phyloP scores from a whole-genome alignment of 495 filamentous ascomycete species.

The Xylaria flabelliformis region DNA sequence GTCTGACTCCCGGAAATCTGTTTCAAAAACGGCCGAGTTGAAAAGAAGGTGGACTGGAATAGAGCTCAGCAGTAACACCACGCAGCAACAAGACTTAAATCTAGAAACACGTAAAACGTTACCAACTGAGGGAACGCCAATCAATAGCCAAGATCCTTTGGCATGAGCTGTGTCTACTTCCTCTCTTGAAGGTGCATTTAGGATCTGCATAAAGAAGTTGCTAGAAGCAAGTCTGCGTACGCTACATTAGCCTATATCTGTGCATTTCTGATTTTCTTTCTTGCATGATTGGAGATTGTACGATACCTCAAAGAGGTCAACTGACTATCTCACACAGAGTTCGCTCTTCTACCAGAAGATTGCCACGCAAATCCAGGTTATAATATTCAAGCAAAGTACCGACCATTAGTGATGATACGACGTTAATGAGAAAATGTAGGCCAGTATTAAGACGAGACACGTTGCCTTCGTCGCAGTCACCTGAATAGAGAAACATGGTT shows the following conservation, averaged over 20 bases:
- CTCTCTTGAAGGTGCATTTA: conserved; percentile 46
- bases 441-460: not conserved
- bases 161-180: conserved; percentile 50
- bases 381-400: not conserved
- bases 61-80: not conserved
- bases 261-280: not conserved
- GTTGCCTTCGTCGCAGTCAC: not conserved
- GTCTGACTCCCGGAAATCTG: not conserved
- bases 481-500: not conserved
- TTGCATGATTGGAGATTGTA: not conserved
- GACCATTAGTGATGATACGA: not conserved
- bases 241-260: not conserved
- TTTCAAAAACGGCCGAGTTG: not conserved
- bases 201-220: conserved; percentile 47
- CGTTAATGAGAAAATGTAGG: not conserved
- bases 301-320: not conserved
- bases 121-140: conserved; percentile 51
- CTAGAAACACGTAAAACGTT: not conserved
- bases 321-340: not conserved
- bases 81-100: not conserved
- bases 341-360: not conserved
- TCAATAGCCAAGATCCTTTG: conserved; percentile 45
- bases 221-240: not conserved
- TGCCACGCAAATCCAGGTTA: not conserved
- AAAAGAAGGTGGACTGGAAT: conserved; percentile 7